Percentiles rank a stretch among this genome's conserved stretches.
phyloP scores from a whole-genome alignment of 2,329 filamentous ascomycete genomes.

The Coccinonectria pachysandricola region DNA sequence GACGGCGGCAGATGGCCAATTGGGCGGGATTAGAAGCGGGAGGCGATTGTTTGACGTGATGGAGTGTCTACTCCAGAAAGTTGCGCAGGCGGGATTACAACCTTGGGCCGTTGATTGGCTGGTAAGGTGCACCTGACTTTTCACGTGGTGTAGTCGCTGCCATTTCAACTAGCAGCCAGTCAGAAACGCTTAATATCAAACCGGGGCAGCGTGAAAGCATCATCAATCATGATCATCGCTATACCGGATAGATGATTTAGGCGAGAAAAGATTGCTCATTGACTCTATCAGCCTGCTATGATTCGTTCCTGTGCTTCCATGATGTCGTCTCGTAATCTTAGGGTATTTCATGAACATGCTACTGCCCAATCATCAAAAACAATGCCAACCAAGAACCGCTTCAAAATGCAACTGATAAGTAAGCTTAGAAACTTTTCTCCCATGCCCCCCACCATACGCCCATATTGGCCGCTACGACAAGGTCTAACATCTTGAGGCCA shows the following conservation, averaged over 20 bases:
- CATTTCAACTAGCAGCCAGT: too few relatives aligned
- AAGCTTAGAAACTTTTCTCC: constrained; percentile 41
- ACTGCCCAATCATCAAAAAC: too few relatives aligned
- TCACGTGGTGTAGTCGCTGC: constrained; percentile 26
- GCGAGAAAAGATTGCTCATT: too few relatives aligned
- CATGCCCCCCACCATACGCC: constrained; percentile 90
- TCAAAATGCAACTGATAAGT: constrained; percentile 1
- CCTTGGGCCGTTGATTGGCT: constrained; percentile 28
- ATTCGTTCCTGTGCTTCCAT: constrained; percentile 4
- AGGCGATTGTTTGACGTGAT: constrained; percentile 21
- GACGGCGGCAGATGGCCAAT: constrained; percentile 20
- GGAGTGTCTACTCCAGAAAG: constrained; percentile 20
- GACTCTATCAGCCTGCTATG: too few relatives aligned
- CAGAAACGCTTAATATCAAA: too few relatives aligned
- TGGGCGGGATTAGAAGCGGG: constrained; percentile 12
- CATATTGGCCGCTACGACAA: constrained; percentile 84
- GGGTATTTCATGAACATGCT: constrained; percentile 4
- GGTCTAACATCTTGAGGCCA: constrained; percentile 89
- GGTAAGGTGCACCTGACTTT: constrained; percentile 13
- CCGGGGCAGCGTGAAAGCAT: too few relatives aligned
- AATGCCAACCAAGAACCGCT: too few relatives aligned
- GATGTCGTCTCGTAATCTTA: constrained; percentile 6
- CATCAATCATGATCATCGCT: too few relatives aligned
- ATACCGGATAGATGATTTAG: too few relatives aligned
- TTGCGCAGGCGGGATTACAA: constrained; percentile 31